Evolutionary conservation across 257 asterid species (phyloP), one percentile per base, ranked within the genome.

Genomic region (Solanum chiquidenum): DNA sequence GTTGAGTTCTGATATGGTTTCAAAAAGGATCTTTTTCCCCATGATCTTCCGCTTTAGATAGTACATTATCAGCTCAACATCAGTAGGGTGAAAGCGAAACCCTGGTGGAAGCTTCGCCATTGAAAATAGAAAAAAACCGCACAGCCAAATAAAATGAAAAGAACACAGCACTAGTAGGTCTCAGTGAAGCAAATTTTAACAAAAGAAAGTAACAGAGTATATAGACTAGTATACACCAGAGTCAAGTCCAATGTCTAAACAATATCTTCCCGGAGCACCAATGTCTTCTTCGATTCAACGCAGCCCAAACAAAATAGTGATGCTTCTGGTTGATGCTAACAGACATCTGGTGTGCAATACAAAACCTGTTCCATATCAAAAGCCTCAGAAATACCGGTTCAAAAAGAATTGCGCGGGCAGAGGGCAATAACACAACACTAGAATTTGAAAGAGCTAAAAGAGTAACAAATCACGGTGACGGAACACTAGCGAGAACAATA

Each of bases 231-330:
- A 74, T 62, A 85, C 80, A 90, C 83, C 83, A 52, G 42, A 7
- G 33, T 96, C 98, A 95, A 93, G 96, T 96, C 99, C 99, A 95
- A 87, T 95, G 95, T 77, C 98, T 93, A 85, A 95, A 94, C 83
- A 92, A 92, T 58, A 88, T 90, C 91, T 90, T 96, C 34, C 90
- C 89, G 86, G 79, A 72, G 42, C 96, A 92, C 95, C 98, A 92
- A 71, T 92, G 91, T 91, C 97, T 95, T 88, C 94, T 92, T 86
- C 94, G 93, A 90, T 87, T 94, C 95, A 91, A 91, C 86, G 94
- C 91, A 92, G 95, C 90, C 96, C 95, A 92, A 86, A 90, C 89
- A 93, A 92, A 90, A 88, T 88, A 90, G 86, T 89, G 97, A 93
- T 93, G 92, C 89, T 95, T 94, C 91, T 91, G 90, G 93, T 88